Conservation (phyloP, 495 filamentous ascomycete genomes). For the Annulohypoxylon stygium region DNA sequence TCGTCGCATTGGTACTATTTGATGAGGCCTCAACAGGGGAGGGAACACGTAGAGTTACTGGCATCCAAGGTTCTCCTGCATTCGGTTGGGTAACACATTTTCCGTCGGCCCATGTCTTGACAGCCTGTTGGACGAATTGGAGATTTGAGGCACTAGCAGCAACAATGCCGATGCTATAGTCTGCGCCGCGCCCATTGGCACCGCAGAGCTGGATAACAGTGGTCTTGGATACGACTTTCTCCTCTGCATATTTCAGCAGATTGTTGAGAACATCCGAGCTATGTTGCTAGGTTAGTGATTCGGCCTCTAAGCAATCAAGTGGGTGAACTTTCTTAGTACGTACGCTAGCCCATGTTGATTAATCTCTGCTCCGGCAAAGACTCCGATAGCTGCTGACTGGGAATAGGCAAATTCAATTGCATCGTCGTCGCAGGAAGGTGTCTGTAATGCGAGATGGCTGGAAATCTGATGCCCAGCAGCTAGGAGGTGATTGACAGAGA, state of each 20-base stretch:
- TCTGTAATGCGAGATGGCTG: slow-evolving; percentile 9
- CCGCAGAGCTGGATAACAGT: slow-evolving; percentile 6
- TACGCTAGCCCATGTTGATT: slow-evolving; percentile 8
- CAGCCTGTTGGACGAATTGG: slow-evolving; percentile 10
- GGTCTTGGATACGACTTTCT: slow-evolving; percentile 1
- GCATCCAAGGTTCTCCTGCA: slow-evolving; percentile 3
- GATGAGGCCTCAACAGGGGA: slow-evolving; percentile 4
- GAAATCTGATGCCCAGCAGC: slow-evolving; percentile 13
- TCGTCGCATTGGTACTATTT: slow-evolving; percentile 7
- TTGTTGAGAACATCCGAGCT: slow-evolving; percentile 15
- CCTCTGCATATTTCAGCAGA: slow-evolving; percentile 9
- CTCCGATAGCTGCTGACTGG: slow-evolving; percentile 12
- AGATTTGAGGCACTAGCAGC: slow-evolving; percentile 7
- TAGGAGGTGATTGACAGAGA: slow-evolving; percentile 11
- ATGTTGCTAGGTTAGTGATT: slow-evolving; percentile 2
- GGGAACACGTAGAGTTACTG: slow-evolving; percentile 9
- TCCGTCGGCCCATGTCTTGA: slow-evolving; percentile 7
- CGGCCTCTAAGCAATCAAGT: neutral
- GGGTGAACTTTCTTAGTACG: neutral
- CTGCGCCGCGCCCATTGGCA: neutral
- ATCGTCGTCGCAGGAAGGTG: neutral
- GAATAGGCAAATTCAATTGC: slow-evolving; percentile 9
- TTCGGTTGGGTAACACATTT: slow-evolving; percentile 2
- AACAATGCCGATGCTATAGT: slow-evolving; percentile 10
- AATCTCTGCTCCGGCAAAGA: slow-evolving; percentile 8